Base-by-base conservation (phyloP, 352 stramenopile species). In the Globisporangium echinulatum region DNA sequence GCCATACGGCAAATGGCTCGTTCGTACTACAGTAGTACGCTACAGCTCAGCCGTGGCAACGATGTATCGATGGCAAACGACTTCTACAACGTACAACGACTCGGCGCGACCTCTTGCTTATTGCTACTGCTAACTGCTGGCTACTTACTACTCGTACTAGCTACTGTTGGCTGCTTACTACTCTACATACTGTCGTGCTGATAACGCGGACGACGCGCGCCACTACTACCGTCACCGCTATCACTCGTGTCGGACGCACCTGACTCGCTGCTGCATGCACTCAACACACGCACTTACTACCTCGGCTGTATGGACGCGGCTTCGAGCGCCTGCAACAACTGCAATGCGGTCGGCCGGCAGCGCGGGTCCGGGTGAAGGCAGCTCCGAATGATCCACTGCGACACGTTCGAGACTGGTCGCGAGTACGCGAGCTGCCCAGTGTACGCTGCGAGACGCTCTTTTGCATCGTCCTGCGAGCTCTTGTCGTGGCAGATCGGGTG, bases 401-500 rank as follows among this genome's bases (percentile, higher is more conserved):
- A 87, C 8, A 87, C 53, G 44, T 87, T 72, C 8, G 74, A 84
- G 14, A 88, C 66, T 6, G 68, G 70, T 6, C 67, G 61, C 11
- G 64, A 64, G 46, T 82, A 85, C 47, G 66, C 63, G 44, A 68
- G 39, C 10, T 63, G 56, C 3, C 69, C 72, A 36, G 66, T 79
- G 61, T 71, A 82, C 39, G 58, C 37, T 1, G 39, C 63, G 7
- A 79, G 38, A 13, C 52, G 62, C 17, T 51, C 50, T 19, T 68
- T 62, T n/a, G 69, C 65, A 15, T 89, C 75, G 5, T 83, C 73
- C n/a, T 71, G 74, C 7, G 74, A 77, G 13, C 72, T 71, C 54
- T 87, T 90, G 49, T 88, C 79, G 4, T 56, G 55, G 54, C 78
- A 84, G 54, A 92, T 81, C 10, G 82, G 82, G 51, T 92, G 82